A percentile compares a stretch with the other conserved stretches of the same genome.
These are phyloP conservation scores for Cenococcum geophilum DNA, from an alignment of 495 filamentous ascomycete genomes.

Conservation along the genomic window DNA sequence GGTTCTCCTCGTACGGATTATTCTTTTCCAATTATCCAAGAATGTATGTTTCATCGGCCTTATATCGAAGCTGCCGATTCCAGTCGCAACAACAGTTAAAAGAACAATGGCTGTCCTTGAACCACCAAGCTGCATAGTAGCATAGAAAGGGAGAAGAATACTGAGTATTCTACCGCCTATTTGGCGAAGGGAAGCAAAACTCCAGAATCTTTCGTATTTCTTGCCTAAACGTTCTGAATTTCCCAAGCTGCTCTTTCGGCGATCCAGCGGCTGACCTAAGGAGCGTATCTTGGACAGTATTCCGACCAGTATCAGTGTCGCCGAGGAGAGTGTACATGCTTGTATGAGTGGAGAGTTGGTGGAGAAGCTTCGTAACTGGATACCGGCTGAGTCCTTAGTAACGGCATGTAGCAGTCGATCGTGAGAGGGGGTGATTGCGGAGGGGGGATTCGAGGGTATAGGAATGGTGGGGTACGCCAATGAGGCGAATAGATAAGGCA, in stretches of 20 bases:
- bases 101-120: constrained; percentile 48
- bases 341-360: constrained; percentile 24
- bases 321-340: constrained; percentile 39
- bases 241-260: constrained; percentile 33
- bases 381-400: not conserved
- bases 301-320: constrained; percentile 41
- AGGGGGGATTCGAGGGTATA: constrained; percentile 6
- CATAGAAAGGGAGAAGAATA: constrained; percentile 52
- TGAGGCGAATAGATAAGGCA: constrained; percentile 34
- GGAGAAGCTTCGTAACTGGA: not conserved
- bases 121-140: constrained; percentile 51
- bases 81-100: constrained; percentile 43
- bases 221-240: constrained; percentile 7
- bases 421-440: not conserved
- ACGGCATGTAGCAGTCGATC: constrained; percentile 12
- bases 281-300: constrained; percentile 35
- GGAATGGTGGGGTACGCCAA: constrained; percentile 21
- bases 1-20: constrained; percentile 32
- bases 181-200: constrained; percentile 3
- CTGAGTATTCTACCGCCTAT: constrained; percentile 30
- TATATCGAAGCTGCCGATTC: constrained; percentile 31
- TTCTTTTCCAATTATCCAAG: constrained; percentile 31
- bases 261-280: constrained; percentile 31
- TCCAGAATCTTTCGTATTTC: constrained; percentile 5
- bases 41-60: constrained; percentile 20